Conservation (phyloP, 345 rosid genomes). For the Brassica juncea region DNA sequence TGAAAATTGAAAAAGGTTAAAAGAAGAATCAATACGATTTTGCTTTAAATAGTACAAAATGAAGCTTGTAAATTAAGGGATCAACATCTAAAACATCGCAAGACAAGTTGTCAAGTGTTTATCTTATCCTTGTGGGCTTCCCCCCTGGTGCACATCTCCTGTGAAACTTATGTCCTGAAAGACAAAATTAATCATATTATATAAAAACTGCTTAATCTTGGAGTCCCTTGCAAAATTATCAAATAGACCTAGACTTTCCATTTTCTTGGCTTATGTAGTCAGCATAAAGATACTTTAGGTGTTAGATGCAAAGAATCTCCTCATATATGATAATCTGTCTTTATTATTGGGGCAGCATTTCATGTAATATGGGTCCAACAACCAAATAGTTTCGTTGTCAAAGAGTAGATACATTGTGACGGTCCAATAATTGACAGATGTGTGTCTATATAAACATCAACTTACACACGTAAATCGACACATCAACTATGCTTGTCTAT, state of each 20-base stretch:
- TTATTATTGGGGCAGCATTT: slow-evolving; percentile 2
- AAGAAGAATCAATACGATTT: slow-evolving; percentile 26
- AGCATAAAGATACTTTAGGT: background rate
- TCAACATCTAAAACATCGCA: slow-evolving; percentile 25
- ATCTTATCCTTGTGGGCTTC: slow-evolving; percentile 61
- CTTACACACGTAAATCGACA: slow-evolving; percentile 28
- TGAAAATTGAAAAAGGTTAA: slow-evolving; percentile 27
- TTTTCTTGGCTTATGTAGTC: slow-evolving; percentile 3
- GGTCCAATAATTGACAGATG: slow-evolving; percentile 15
- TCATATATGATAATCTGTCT: background rate
- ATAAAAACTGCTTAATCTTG: background rate
- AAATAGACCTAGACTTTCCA: background rate
- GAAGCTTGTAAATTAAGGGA: slow-evolving; percentile 19
- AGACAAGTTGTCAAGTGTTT: background rate
- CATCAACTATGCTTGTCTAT: slow-evolving; percentile 14
- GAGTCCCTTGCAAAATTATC: slow-evolving; percentile 1
- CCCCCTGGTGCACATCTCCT: slow-evolving; percentile 53
- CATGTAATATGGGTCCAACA: background rate
- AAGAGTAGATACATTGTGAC: slow-evolving; percentile 2
- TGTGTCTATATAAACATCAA: slow-evolving; percentile 4
- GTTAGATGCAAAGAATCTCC: background rate
- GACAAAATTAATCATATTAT: background rate
- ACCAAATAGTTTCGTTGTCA: slow-evolving; percentile 22
- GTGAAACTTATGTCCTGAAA: slow-evolving; percentile 54
- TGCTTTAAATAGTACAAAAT: slow-evolving; percentile 21